phyloP scores from a whole-genome alignment of 2,329 filamentous ascomycete genomes.

The Colletotrichum sp. region DNA sequence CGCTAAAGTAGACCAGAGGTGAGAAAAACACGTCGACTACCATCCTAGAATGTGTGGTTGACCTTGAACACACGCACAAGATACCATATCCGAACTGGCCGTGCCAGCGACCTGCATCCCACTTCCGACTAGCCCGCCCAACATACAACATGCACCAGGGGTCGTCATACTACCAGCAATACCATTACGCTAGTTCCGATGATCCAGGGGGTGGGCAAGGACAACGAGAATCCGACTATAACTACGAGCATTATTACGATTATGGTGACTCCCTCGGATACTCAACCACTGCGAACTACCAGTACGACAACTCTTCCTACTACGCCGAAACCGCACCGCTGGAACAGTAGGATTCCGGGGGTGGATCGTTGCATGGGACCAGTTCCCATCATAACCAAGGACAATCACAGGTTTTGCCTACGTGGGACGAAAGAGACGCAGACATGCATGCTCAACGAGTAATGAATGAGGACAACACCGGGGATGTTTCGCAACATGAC shows the following conservation, averaged over 20 bases:
- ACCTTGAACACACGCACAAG: neutral
- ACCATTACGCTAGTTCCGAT: neutral
- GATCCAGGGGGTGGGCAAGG: neutral
- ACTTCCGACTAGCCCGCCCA: accelerated
- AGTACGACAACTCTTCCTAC: neutral
- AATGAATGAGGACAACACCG: neutral
- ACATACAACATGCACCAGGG: neutral
- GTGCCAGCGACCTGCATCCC: neutral
- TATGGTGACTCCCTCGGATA: neutral
- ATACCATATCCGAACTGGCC: neutral
- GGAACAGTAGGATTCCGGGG: neutral
- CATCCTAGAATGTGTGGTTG: neutral
- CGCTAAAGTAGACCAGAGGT: too few relatives aligned
- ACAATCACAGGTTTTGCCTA: neutral
- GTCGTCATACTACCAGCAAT: neutral
- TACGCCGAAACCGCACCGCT: neutral
- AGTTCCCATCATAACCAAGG: neutral
- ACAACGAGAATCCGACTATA: neutral
- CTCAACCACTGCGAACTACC: neutral
- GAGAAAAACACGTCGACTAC: too few relatives aligned
- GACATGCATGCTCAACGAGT: neutral
- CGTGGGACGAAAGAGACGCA: neutral
- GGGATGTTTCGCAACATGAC: neutral
- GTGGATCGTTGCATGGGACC: neutral
- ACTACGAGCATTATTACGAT: neutral